Percentiles rank a stretch among this genome's conserved stretches.
phyloP scores from a whole-genome alignment of 331 rosid species.

The Dryas integrifolia region DNA sequence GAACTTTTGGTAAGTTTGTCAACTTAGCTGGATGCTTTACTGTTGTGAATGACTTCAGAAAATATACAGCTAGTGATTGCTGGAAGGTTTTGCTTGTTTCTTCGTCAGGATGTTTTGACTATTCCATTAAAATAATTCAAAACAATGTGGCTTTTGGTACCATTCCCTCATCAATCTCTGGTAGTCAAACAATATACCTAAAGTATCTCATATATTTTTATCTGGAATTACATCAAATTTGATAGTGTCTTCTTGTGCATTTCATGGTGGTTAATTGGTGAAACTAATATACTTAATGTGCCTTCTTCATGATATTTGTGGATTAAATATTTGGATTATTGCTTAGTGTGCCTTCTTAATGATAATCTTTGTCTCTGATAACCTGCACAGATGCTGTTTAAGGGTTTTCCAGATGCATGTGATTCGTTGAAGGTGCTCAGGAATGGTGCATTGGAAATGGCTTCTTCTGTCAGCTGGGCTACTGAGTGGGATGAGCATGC shows the following conservation, averaged over 20 bases:
- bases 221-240: neutral
- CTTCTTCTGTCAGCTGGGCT: conserved; percentile 72
- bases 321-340: neutral
- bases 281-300: neutral
- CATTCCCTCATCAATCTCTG: neutral
- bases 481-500: conserved; percentile 92
- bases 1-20: conserved; percentile 68
- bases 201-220: neutral
- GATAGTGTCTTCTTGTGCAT: neutral
- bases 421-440: conserved; percentile 53
- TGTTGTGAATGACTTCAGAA: neutral
- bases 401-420: conserved; percentile 80
- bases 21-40: neutral
- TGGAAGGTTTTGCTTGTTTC: conserved; percentile 4
- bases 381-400: conserved; percentile 58
- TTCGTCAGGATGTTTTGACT: neutral
- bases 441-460: conserved; percentile 61
- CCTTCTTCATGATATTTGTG: neutral
- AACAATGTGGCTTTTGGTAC: neutral
- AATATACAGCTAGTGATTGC: neutral
- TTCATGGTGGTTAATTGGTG: neutral
- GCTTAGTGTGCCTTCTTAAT: neutral
- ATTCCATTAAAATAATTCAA: neutral
- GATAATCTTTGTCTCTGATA: neutral
- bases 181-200: neutral